phyloP scores from a whole-genome alignment of 2,329 filamentous ascomycete genomes.

The Gliomastix tumulicola region DNA sequence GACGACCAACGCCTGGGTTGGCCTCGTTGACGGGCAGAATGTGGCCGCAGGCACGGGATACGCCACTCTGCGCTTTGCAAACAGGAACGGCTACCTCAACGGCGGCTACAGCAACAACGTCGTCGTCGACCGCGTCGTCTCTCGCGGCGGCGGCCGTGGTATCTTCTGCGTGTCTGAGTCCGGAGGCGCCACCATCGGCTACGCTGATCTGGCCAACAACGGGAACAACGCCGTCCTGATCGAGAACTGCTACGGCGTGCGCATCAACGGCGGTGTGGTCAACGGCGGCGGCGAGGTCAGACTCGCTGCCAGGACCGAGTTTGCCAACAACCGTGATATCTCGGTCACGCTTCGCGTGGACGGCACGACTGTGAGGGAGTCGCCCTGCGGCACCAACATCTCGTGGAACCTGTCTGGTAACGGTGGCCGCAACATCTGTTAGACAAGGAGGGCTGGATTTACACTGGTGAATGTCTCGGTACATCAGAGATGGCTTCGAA shows the following conservation, averaged over 20 bases:
- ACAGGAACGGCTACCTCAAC: constrained; percentile 43
- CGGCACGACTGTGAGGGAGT: constrained; percentile 41
- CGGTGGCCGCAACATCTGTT: constrained; percentile 33
- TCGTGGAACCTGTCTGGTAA: constrained; percentile 41
- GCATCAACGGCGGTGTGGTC: constrained; percentile 42
- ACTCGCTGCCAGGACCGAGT: constrained; percentile 43
- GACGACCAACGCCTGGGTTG: constrained; percentile 42
- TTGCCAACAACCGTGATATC: constrained; percentile 44
- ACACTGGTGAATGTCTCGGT: too few species aligned
- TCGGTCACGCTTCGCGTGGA: constrained; percentile 42
- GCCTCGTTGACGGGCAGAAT: constrained; percentile 49
- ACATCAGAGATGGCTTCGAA: too few species aligned
- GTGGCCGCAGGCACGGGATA: constrained; percentile 45
- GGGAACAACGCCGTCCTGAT: constrained; percentile 50
- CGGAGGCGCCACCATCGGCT: constrained; percentile 41
- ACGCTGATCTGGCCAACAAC: constrained; percentile 42
- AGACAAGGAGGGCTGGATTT: too few species aligned
- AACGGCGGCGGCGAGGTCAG: constrained; percentile 49
- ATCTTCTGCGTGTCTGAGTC: constrained; percentile 51
- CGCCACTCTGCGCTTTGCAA: constrained; percentile 49
- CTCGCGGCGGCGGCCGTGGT: constrained; percentile 48
- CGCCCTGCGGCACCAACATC: constrained; percentile 45
- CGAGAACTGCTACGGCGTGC: constrained; percentile 52
- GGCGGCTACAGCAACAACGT: constrained; percentile 45
- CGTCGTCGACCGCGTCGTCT: constrained; percentile 43